These are phyloP conservation scores for Cucurbita pepo DNA, from an alignment of 306 rosid genomes.

Conservation along the genomic window DNA sequence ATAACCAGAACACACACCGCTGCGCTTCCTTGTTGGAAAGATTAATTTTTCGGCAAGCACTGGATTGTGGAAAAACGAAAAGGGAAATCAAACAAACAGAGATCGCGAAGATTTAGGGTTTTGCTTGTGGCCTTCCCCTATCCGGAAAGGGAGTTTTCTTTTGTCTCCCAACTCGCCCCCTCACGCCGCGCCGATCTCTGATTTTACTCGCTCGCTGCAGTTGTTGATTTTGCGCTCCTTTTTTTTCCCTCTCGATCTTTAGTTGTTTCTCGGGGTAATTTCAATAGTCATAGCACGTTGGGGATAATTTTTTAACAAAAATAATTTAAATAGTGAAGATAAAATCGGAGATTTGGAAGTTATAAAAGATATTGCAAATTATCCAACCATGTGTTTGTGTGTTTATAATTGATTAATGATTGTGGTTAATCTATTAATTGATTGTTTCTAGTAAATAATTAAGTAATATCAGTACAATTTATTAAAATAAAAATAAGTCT, in stretches of 20 bases:
- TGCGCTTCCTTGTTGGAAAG: not conserved
- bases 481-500: too few species aligned
- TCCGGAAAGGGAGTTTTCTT: not conserved
- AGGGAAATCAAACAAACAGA: not conserved
- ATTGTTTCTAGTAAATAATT: too few species aligned
- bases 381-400: too few species aligned
- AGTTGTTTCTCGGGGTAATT: too few species aligned
- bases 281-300: too few species aligned
- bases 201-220: not conserved
- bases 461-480: too few species aligned
- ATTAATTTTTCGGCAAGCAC: not conserved
- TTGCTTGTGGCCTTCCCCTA: not conserved
- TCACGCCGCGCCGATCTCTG: not conserved
- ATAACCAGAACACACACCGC: not conserved
- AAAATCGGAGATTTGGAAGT: too few species aligned
- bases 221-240: not conserved
- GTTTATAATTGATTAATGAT: too few species aligned
- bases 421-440: too few species aligned
- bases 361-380: too few species aligned
- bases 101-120: constrained; percentile 5
- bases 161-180: not conserved
- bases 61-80: not conserved
- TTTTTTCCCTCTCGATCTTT: not conserved
- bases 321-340: too few species aligned
- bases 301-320: too few species aligned